Evolutionary conservation across 805 yeast genomes (phyloP).

Genomic region (Komagataella pastoris): DNA sequence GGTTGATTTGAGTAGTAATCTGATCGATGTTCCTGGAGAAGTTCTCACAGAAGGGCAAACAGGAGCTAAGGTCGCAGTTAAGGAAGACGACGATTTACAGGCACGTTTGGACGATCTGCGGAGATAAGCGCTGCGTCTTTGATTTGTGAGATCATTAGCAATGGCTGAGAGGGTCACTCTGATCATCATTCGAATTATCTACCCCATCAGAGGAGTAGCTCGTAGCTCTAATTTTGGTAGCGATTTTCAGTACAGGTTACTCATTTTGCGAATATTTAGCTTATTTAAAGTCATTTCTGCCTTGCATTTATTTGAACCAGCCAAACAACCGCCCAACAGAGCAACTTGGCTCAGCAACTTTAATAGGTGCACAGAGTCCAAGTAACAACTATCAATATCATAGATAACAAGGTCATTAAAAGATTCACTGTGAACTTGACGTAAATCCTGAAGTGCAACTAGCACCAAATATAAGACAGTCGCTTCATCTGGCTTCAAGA

Average conservation of each 20-base stretch:
- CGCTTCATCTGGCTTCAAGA: not conserved
- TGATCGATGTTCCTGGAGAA: slow-evolving; percentile 31
- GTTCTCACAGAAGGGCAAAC: slow-evolving; percentile 9
- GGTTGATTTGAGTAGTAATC: slow-evolving; percentile 50
- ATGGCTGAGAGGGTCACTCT: not conserved
- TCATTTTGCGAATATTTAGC: not conserved
- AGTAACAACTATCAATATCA: not conserved
- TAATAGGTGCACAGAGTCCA: not conserved
- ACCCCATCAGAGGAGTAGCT: not conserved
- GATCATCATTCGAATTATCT: not conserved
- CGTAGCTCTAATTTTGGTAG: not conserved
- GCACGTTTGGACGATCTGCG: slow-evolving; percentile 79
- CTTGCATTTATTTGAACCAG: not conserved
- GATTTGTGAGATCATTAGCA: too few relatives aligned
- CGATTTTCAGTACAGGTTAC: not conserved
- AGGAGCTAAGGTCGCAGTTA: slow-evolving; percentile 24
- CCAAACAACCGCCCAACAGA: not conserved
- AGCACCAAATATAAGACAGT: not conserved
- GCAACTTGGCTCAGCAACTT: not conserved
- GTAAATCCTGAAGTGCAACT: not conserved
- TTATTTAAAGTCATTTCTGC: not conserved
- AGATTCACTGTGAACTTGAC: not conserved
- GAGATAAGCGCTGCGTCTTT: slow-evolving; percentile 15
- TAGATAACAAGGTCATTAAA: not conserved
- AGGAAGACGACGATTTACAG: slow-evolving; percentile 74